Evolutionary conservation across 2,329 filamentous ascomycete genomes (phyloP).

Genomic region (Endothia cerciana): DNA sequence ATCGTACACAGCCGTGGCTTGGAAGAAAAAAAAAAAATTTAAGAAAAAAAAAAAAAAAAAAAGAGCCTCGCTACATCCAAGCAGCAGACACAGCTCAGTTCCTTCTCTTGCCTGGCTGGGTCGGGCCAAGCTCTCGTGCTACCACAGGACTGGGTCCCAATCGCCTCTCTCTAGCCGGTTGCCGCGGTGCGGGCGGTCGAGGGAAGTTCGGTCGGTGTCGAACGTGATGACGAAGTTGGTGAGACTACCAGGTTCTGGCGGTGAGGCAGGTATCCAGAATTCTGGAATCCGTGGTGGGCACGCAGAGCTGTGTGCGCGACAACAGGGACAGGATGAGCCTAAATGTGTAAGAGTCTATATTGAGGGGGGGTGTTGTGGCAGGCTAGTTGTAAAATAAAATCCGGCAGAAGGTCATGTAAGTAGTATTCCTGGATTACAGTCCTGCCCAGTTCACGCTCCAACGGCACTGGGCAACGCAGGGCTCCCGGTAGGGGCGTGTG

Average conservation of each 20-base stretch:
- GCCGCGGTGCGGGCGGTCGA: too few species aligned
- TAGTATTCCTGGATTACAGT: conserved; percentile 11
- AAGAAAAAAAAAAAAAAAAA: too few species aligned
- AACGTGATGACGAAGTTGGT: background rate
- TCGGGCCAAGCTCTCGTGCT: conserved; percentile 5
- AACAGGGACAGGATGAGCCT: conserved; percentile 8
- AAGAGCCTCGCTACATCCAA: conserved; percentile 13
- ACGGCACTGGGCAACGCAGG: conserved; percentile 7
- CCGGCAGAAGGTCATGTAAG: conserved; percentile 22
- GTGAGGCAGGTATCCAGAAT: conserved; percentile 4
- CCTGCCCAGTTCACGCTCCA: conserved; percentile 7
- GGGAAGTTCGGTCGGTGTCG: background rate
- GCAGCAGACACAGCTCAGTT: conserved; percentile 8
- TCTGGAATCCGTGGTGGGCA: conserved; percentile 1
- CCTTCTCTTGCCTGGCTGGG: conserved; percentile 1
- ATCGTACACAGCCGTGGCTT: conserved; percentile 7
- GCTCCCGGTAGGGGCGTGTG: conserved; percentile 3
- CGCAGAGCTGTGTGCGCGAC: background rate
- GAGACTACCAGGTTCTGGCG: conserved; percentile 3
- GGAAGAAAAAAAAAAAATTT: too few species aligned
- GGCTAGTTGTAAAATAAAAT: conserved; percentile 12
- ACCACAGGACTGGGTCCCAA: background rate
- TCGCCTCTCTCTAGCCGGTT: background rate
- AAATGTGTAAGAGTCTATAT: conserved; percentile 2
- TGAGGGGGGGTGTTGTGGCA: conserved; percentile 1